Base-by-base conservation (phyloP, 106 monocot species). In the Phalaenopsis aphrodite region DNA sequence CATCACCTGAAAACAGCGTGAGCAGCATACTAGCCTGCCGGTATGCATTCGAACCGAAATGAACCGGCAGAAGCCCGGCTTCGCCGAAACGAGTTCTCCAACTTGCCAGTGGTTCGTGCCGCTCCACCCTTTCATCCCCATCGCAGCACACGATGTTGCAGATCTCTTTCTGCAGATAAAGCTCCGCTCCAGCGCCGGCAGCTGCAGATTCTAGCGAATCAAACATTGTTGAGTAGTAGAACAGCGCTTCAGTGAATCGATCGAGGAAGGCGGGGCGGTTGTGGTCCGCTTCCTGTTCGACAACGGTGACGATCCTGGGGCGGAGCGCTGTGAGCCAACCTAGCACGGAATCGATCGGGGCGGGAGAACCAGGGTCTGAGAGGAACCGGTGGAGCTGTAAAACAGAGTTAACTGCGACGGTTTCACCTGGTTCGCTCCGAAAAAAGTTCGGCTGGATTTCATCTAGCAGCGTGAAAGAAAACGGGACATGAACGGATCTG, bases 11-110 rank as follows among this genome's bases (percentile, higher is more conserved):
- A 82, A 87, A 90, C 16, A 90, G 67, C 2, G 83, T 75, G 21
- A 87, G 83, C 81, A 90, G 73, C 90, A 87, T 90, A 72, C 87
- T 85, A 1, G 90, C 90, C 80, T 90, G 90, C 73, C 86, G 85
- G 76, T 85, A 87, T 2, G 90, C 90, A 72, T 87, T 90, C 43
- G 85, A 85, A 10, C 90, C 90, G 8, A 90, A 77, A 36, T 81
- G 77, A 0, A 78, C 79, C 43, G 82, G 38, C 43, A 46, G 18
- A 46, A 90, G 67, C 1, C 90, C 90, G 36, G 85, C 87, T 17
- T 67, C 41, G 9, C 23, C 49, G 75, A 90, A 37, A 21, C 90
- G 75, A 0, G 0, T 12, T 78, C 75, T 30, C 90, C 90, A 90
- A 64, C 46, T 39, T 8, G 16, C 43, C 41, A 87, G 76, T 43